These are phyloP conservation scores for Jimgerdemannia flammicorona DNA, from an alignment of 192 early-diverging fungal genomes.

Conservation along the genomic window DNA sequence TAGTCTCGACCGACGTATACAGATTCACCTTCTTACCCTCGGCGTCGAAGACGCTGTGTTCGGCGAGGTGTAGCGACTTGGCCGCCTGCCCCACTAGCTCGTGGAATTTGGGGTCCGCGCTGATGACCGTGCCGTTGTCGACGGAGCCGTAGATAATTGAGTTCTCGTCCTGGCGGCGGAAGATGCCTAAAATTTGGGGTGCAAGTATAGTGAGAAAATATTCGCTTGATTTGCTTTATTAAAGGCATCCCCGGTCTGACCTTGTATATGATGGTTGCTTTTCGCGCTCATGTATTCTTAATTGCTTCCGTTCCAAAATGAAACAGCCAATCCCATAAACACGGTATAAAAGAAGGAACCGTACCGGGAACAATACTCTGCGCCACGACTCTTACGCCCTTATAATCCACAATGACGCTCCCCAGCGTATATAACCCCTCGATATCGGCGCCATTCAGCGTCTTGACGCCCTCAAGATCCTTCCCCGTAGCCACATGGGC, in stretches of 20 bases:
- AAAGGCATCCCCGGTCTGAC: no score
- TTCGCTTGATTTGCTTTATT: no score
- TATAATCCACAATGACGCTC: constrained; percentile 91
- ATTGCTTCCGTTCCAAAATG: no score
- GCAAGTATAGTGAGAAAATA: not conserved
- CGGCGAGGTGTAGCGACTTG: constrained; percentile 72
- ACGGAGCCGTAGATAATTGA: constrained; percentile 90
- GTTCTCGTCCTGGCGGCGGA: constrained; percentile 67
- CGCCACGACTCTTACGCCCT: constrained; percentile 85
- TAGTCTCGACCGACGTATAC: constrained; percentile 84
- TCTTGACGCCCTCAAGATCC: constrained; percentile 87
- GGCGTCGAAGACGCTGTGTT: constrained; percentile 74
- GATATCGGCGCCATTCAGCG: constrained; percentile 67
- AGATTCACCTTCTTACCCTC: constrained; percentile 60
- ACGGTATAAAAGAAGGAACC: constrained; percentile 25
- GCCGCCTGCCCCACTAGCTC: constrained; percentile 60
- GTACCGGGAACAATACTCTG: constrained; percentile 89
- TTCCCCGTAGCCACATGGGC: constrained; percentile 92
- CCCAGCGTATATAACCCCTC: constrained; percentile 86
- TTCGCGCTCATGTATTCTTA: no score
- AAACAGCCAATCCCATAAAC: no score
- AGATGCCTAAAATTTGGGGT: constrained; percentile 32
- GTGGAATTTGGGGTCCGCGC: constrained; percentile 74
- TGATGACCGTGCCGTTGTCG: constrained; percentile 77
- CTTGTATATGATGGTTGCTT: no score